Percentiles rank a stretch among this genome's conserved stretches.
phyloP scores from a whole-genome alignment of 345 rosid genomes.

The Lumnitzera racemosa region DNA sequence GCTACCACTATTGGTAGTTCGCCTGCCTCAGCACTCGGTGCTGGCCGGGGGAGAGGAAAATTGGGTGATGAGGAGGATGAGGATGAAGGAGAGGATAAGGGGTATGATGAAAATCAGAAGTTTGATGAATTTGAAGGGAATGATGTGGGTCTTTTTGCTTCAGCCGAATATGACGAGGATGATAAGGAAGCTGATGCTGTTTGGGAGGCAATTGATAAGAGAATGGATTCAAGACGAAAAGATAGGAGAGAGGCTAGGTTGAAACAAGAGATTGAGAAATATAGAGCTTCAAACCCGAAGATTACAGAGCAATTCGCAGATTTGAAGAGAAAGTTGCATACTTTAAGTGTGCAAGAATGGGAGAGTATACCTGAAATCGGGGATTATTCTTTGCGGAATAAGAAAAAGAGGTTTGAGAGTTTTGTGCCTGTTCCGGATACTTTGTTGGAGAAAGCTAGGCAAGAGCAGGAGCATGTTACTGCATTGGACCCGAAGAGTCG shows the following conservation, averaged over 20 bases:
- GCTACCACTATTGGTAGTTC: slow-evolving; percentile 54
- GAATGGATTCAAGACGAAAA: slow-evolving; percentile 89
- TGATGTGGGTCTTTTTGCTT: slow-evolving; percentile 89
- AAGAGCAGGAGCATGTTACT: slow-evolving; percentile 90
- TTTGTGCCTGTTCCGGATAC: slow-evolving; percentile 90
- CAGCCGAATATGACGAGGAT: slow-evolving; percentile 87
- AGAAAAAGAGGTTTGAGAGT: slow-evolving; percentile 89
- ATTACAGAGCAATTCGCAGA: slow-evolving; percentile 91
- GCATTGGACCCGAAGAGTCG: slow-evolving; percentile 89
- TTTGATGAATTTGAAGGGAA: slow-evolving; percentile 96
- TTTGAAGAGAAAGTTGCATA: slow-evolving; percentile 74
- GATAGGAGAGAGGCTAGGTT: slow-evolving; percentile 78
- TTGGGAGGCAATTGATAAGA: slow-evolving; percentile 82
- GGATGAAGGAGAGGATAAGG: slow-evolving; percentile 81
- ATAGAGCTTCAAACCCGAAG: slow-evolving; percentile 84
- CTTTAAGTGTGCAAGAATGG: slow-evolving; percentile 71
- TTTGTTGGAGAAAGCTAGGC: slow-evolving; percentile 85
- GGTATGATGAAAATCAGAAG: slow-evolving; percentile 91
- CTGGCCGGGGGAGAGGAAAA: slow-evolving; percentile 69
- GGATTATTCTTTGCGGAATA: slow-evolving; percentile 75
- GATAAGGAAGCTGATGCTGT: slow-evolving; percentile 94
- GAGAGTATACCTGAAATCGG: slow-evolving; percentile 91
- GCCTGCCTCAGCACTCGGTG: slow-evolving; percentile 28
- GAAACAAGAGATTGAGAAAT: slow-evolving; percentile 86
- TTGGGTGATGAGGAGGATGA: slow-evolving; percentile 71